phyloP scores from a whole-genome alignment of 352 stramenopile species.

The Pythium sp. region DNA sequence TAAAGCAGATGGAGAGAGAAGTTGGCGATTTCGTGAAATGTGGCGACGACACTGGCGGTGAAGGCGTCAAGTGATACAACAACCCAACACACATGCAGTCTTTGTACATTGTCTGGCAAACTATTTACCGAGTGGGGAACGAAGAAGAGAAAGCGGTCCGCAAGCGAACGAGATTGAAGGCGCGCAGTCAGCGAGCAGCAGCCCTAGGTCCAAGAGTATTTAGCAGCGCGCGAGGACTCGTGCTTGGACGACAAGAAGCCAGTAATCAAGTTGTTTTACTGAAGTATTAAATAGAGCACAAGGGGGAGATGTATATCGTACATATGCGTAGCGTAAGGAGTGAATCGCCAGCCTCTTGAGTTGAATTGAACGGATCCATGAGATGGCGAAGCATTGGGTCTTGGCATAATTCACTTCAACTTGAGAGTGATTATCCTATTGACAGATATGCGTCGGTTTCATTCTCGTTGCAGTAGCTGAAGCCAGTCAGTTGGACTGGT shows the following conservation, averaged over 20 bases:
- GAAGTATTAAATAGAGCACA: slow-evolving; percentile 13
- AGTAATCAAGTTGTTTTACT: slow-evolving; percentile 12
- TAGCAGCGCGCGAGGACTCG: slow-evolving; percentile 13
- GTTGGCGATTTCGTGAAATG: neutral
- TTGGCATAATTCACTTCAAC: neutral
- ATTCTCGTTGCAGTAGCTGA: neutral
- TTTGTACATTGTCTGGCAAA: slow-evolving; percentile 19
- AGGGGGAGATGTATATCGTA: slow-evolving; percentile 5
- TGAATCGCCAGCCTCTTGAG: neutral
- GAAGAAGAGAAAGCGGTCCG: slow-evolving; percentile 2
- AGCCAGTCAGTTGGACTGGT: neutral
- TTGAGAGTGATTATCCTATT: neutral
- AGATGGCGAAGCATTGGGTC: neutral
- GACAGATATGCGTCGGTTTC: slow-evolving; percentile 1
- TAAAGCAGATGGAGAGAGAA: slow-evolving; percentile 26
- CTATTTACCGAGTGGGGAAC: slow-evolving; percentile 20
- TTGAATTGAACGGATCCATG: neutral
- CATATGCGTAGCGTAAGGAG: neutral
- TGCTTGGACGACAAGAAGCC: slow-evolving; percentile 12
- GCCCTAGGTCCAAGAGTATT: slow-evolving; percentile 17
- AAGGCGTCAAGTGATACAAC: neutral
- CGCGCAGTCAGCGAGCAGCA: slow-evolving; percentile 1
- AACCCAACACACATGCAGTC: neutral
- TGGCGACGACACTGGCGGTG: neutral
- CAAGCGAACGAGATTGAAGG: slow-evolving; percentile 6